These are phyloP conservation scores for Castanea sativa DNA, from an alignment of 306 rosid genomes.

Conservation along the genomic window DNA sequence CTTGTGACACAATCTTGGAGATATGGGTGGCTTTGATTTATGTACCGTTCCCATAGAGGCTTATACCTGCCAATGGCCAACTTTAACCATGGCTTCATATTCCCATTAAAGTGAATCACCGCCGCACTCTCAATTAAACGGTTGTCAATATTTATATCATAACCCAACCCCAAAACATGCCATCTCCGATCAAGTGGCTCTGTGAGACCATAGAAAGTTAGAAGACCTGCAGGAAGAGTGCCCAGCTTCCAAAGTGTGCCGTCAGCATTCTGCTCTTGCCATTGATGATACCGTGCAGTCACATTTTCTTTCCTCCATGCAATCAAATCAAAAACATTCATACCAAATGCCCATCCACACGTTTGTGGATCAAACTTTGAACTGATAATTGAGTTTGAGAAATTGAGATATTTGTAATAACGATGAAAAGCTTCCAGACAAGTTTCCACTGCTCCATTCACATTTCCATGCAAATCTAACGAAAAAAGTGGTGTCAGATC, in stretches of 20 bases:
- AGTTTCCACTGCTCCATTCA: conserved; percentile 98
- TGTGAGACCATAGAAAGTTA: conserved; percentile 86
- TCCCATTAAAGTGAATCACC: conserved; percentile 87
- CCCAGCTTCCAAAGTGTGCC: conserved; percentile 93
- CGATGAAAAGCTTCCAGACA: conserved; percentile 97
- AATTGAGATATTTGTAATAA: conserved; percentile 89
- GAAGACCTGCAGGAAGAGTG: conserved; percentile 92
- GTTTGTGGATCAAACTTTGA: conserved; percentile 95
- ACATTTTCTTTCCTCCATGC: conserved; percentile 92
- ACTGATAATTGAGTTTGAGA: conserved; percentile 83
- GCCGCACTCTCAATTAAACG: conserved; percentile 94
- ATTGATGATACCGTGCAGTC: conserved; percentile 79
- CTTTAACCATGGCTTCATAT: conserved; percentile 99
- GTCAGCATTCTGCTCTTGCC: conserved; percentile 89
- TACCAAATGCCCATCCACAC: conserved; percentile 98
- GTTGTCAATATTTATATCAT: conserved; percentile 80
- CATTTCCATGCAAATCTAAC: conserved; percentile 89
- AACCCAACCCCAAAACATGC: conserved; percentile 98
- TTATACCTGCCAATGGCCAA: conserved; percentile 81
- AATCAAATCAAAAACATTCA: conserved; percentile 89
- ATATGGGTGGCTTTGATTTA: conserved; percentile 77
- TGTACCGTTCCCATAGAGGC: conserved; percentile 85
- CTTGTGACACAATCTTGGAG: conserved; percentile 75
- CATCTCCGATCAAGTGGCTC: conserved; percentile 99
- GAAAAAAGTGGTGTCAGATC: conserved; percentile 96